Evolutionary conservation across 345 rosid species (phyloP).

Genomic region (Lenwebbia sp.): DNA sequence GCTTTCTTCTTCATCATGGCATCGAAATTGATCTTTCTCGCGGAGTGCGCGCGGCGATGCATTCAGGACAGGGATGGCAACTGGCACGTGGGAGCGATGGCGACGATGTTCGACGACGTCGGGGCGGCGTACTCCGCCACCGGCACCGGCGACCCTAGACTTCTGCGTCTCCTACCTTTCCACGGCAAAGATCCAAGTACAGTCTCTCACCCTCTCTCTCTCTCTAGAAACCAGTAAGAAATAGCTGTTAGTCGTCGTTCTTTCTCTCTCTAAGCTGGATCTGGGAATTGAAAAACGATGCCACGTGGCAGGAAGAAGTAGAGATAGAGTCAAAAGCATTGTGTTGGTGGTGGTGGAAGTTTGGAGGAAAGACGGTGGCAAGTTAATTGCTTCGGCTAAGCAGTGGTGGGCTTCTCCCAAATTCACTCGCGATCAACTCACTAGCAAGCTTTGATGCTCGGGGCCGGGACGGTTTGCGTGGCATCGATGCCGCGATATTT

Average conservation of each 20-base stretch:
- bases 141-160: slow-evolving; percentile 19
- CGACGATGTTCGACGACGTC: slow-evolving; percentile 33
- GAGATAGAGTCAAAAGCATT: slow-evolving; percentile 48
- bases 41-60: not conserved
- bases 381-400: slow-evolving; percentile 43
- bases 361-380: slow-evolving; percentile 16
- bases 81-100: slow-evolving; percentile 49
- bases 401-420: slow-evolving; percentile 41
- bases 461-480: too few species aligned
- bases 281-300: not conserved
- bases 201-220: not conserved
- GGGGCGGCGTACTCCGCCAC: slow-evolving; percentile 25
- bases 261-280: not conserved
- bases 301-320: slow-evolving; percentile 37
- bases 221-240: not conserved
- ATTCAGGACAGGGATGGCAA: slow-evolving; percentile 26
- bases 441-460: slow-evolving; percentile 27
- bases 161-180: slow-evolving; percentile 36
- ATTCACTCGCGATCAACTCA: not conserved
- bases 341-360: slow-evolving; percentile 30
- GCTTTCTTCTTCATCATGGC: not conserved
- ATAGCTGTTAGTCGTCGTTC: not conserved
- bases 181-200: slow-evolving; percentile 36
- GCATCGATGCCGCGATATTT: too few species aligned
- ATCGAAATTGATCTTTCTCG: not conserved